Conservation (phyloP, 176 grass and related monocot genomes). For the Cocos nucifera region DNA sequence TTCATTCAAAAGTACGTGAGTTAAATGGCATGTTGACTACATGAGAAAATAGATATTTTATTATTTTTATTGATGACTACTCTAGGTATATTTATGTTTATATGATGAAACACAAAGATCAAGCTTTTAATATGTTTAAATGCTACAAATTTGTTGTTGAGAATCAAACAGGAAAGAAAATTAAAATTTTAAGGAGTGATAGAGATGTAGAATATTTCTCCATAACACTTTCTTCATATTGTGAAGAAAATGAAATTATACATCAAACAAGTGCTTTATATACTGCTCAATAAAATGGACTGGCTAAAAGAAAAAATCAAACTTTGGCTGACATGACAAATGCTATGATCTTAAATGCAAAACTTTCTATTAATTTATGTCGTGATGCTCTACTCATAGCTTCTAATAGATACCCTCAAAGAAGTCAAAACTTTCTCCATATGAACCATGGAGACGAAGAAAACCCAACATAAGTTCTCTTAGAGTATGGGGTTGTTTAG, state of each 20-base stretch:
- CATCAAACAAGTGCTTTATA: background rate
- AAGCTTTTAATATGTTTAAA: too few species aligned
- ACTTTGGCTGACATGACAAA: background rate
- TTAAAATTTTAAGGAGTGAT: too few species aligned
- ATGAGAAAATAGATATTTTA: too few species aligned
- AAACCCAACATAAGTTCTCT: background rate
- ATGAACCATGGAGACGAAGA: background rate
- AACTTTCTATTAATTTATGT: background rate
- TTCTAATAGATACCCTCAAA: background rate
- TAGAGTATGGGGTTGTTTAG: background rate
- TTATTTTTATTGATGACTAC: background rate
- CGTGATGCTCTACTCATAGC: background rate
- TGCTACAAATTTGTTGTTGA: too few species aligned
- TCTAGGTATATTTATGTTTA: background rate
- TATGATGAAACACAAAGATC: too few species aligned
- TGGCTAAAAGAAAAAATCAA: background rate
- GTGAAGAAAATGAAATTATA: background rate
- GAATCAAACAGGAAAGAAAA: too few species aligned
- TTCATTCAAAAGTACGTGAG: background rate
- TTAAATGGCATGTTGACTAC: background rate
- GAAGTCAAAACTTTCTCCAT: background rate
- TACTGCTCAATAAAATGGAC: background rate
- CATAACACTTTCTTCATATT: background rate
- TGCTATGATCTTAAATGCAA: constrained; percentile 8
- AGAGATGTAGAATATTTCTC: background rate